These are phyloP conservation scores for Oryza coarctata DNA, from an alignment of 176 grass and related monocot genomes.

Conservation along the genomic window DNA sequence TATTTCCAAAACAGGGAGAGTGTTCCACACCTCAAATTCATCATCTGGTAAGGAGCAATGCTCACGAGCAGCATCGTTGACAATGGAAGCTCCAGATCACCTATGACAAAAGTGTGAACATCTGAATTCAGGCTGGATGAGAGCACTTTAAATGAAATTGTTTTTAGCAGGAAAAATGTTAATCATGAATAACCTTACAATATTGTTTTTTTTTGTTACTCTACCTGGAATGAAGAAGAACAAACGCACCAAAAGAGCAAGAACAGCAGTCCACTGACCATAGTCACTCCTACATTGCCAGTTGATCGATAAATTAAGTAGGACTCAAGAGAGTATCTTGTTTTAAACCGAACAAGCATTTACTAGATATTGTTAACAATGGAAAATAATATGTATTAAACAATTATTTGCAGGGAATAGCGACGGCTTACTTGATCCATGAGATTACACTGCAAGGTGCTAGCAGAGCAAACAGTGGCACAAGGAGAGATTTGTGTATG, in stretches of 20 bases:
- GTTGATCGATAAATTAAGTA: constrained; percentile 28
- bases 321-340: neutral
- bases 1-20: neutral
- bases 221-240: constrained; percentile 92
- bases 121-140: neutral
- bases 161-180: neutral
- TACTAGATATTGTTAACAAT: constrained; percentile 6
- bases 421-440: constrained; percentile 88
- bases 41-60: constrained; percentile 65
- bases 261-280: constrained; percentile 88
- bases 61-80: constrained; percentile 73
- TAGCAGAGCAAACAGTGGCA: constrained; percentile 82
- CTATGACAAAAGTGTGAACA: constrained; percentile 38
- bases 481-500: constrained; percentile 91
- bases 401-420: constrained; percentile 11
- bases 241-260: constrained; percentile 75
- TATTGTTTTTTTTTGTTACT: neutral
- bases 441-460: constrained; percentile 70
- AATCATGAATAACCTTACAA: neutral
- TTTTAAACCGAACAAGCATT: neutral
- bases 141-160: neutral
- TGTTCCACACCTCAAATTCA: constrained; percentile 61
- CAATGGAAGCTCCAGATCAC: constrained; percentile 79
- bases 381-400: constrained; percentile 13
- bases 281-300: constrained; percentile 70